Percentiles rank a stretch among this genome's conserved stretches.
Conservation (phyloP, 495 filamentous ascomycete species). For the Aspergillus bridgeri region DNA sequence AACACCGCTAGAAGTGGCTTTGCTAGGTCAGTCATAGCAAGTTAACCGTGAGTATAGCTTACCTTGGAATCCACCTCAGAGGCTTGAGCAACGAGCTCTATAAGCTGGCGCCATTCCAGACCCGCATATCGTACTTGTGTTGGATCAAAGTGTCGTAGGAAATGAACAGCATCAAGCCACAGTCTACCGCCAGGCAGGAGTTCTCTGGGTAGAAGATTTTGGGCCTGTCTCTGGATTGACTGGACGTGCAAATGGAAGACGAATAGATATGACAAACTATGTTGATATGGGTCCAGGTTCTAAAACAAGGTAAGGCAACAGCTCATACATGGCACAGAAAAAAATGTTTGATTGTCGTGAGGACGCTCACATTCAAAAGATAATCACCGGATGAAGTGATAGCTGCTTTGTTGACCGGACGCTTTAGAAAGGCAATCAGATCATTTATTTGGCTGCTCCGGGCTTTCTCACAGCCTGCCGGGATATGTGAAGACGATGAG, state of each 20-base stretch:
- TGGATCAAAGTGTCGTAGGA: constrained; percentile 53
- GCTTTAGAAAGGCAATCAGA: constrained; percentile 23
- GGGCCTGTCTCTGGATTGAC: constrained; percentile 20
- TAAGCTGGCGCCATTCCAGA: constrained; percentile 47
- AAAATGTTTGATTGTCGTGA: neutral
- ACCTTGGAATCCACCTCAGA: constrained; percentile 43
- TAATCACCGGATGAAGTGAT: constrained; percentile 13
- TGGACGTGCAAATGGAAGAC: constrained; percentile 36
- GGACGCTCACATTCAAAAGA: constrained; percentile 29
- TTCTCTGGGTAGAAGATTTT: constrained; percentile 18
- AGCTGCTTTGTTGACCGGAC: constrained; percentile 17
- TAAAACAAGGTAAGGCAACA: constrained; percentile 14
- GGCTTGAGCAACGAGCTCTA: constrained; percentile 44
- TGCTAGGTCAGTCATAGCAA: constrained; percentile 11
- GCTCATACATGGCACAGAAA: too few species aligned
- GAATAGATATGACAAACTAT: constrained; percentile 43
- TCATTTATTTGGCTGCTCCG: constrained; percentile 32
- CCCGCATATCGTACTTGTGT: constrained; percentile 59
- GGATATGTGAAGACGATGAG: constrained; percentile 6
- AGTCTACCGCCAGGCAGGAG: constrained; percentile 33
- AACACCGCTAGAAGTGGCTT: constrained; percentile 59
- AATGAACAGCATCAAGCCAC: constrained; percentile 48
- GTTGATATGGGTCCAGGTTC: constrained; percentile 40
- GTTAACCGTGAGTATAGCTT: constrained; percentile 13
- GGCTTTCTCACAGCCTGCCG: constrained; percentile 16